Conservation (phyloP, 1,284 basidiomycete species). For the Cryptococcus floricola region DNA sequence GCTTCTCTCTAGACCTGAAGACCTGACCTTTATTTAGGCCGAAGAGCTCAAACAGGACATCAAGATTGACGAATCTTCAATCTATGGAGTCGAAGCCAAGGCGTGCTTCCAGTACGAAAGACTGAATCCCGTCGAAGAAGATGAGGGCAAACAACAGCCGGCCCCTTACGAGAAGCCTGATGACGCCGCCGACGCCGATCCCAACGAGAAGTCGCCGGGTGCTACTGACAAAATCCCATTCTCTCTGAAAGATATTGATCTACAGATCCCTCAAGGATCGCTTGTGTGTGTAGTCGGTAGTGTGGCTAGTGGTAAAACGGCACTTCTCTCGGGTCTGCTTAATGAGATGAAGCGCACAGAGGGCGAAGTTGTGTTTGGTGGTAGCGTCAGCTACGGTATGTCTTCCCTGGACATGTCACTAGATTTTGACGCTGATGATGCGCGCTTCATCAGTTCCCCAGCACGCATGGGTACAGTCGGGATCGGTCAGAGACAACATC, state of each 20-base stretch:
- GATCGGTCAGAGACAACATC: constrained; percentile 57
- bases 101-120: constrained; percentile 67
- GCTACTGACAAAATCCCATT: neutral
- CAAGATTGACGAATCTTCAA: constrained; percentile 51
- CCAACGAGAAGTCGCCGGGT: neutral
- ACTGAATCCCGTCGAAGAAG: too few relatives aligned
- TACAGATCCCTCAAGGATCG: constrained; percentile 11
- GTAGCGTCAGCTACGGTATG: constrained; percentile 61
- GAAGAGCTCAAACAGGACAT: constrained; percentile 62
- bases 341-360: constrained; percentile 68
- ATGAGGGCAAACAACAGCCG: neutral
- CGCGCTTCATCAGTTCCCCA: constrained; percentile 16
- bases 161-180: neutral
- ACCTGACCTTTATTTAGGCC: constrained; percentile 27
- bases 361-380: constrained; percentile 61
- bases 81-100: constrained; percentile 57
- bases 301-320: constrained; percentile 47
- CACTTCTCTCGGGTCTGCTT: constrained; percentile 63
- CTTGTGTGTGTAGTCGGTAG: constrained; percentile 39
- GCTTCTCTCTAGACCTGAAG: too few relatives aligned
- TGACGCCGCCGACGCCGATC: neutral
- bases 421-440: constrained; percentile 44
- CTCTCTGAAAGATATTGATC: constrained; percentile 1
- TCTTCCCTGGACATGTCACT: neutral
- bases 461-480: constrained; percentile 65